These are phyloP conservation scores for Myxozyma geophila DNA, from an alignment of 805 yeast species.

Conservation along the genomic window DNA sequence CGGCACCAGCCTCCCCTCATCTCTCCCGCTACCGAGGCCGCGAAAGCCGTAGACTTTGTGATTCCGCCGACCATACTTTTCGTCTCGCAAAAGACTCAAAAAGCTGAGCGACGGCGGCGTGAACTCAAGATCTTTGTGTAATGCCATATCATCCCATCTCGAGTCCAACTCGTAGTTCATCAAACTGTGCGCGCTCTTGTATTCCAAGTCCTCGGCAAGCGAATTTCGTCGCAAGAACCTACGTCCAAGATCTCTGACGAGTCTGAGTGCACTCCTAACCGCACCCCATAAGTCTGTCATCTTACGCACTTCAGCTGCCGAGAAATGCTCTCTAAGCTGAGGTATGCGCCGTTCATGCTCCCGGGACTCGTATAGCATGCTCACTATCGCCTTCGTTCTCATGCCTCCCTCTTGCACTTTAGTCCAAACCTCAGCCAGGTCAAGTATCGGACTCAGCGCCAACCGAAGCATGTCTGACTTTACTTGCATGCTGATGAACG, in stretches of 20 bases:
- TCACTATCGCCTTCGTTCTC: neutral
- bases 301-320: neutral
- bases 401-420: neutral
- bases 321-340: neutral
- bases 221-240: neutral
- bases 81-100: neutral
- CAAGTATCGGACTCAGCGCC: constrained; percentile 6
- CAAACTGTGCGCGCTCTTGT: neutral
- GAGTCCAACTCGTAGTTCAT: neutral
- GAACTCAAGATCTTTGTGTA: constrained; percentile 3
- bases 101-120: constrained; percentile 4
- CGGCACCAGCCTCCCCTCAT: too few relatives aligned
- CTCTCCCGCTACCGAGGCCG: too few relatives aligned
- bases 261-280: neutral
- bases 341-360: neutral
- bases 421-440: neutral
- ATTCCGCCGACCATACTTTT: neutral
- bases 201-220: constrained; percentile 6
- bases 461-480: constrained; percentile 1
- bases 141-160: constrained; percentile 7
- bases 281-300: neutral
- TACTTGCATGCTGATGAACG: constrained; percentile 4
- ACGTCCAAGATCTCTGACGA: constrained; percentile 1
- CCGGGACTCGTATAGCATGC: neutral
- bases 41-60: neutral